Percentiles rank a stretch among this genome's conserved stretches.
Conservation (phyloP, 441 rosid species). For the Omphalea diandra region DNA sequence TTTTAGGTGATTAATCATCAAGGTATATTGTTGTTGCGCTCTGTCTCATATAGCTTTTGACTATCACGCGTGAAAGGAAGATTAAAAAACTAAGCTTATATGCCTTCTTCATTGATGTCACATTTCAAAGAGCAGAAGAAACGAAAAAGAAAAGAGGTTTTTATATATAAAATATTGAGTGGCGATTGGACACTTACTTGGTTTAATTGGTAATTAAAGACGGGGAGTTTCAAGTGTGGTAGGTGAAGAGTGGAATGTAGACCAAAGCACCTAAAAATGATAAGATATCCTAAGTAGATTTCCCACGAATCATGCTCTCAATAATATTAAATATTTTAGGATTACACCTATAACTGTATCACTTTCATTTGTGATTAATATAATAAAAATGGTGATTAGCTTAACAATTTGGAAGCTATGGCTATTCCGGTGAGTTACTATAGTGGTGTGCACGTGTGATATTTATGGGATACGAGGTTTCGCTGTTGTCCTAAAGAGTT, state of each 20-base stretch:
- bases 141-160: too few species aligned
- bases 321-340: too few species aligned
- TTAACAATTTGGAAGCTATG: background rate
- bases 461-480: background rate
- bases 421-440: background rate
- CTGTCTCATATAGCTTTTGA: slow-evolving; percentile 34
- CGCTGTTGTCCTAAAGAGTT: background rate
- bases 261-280: slow-evolving; percentile 30
- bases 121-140: too few species aligned
- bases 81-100: slow-evolving; percentile 18
- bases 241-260: slow-evolving; percentile 31
- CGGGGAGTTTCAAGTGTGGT: slow-evolving; percentile 13
- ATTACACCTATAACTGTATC: too few species aligned
- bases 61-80: slow-evolving; percentile 33
- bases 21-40: slow-evolving; percentile 31
- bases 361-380: slow-evolving; percentile 1
- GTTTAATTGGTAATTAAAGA: slow-evolving; percentile 10
- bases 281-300: slow-evolving; percentile 23
- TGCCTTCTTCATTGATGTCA: too few species aligned
- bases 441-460: slow-evolving; percentile 15
- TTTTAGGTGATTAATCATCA: background rate
- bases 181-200: background rate
- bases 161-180: background rate
- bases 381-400: background rate
- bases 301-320: background rate